Base-by-base conservation (phyloP, 805 yeast species). In the Blastobotrys mokoenaii region DNA sequence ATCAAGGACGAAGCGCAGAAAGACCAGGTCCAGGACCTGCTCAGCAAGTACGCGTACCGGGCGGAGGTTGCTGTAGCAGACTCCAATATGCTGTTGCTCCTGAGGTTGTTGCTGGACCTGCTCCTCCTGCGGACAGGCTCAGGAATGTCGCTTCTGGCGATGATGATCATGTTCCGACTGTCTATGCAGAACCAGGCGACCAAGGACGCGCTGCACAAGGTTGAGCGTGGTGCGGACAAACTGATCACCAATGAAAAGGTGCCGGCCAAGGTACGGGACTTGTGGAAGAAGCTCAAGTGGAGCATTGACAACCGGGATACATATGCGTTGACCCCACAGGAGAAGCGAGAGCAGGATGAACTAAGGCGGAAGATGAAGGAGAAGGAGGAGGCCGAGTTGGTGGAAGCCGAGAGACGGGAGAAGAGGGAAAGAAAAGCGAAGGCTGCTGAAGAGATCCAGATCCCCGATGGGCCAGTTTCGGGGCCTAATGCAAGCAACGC, bases 141-240 rank as follows among this genome's bases (percentile, higher is more conserved):
- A n/a, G 75, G 84, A 70, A 52, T 78, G 35, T 52, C 67, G 7
- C 38, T 69, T 38, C 67, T 79, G 1, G 68, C 82, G 17, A 55
- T 73, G 17, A 59, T 72, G 2, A 46, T 77, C 14, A 86, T 88
- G 67, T 71, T 84, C 63, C 80, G 85, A 63, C 60, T 83, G 46
- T 77, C 94, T 61, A 80, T 72, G 55, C 90, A 84, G 59, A 80
- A 77, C 58, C 77, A 87, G 7, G 71, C 78, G 15, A 79, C 87
- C 41, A 76, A 82, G 64, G 71, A 75, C 47, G 76, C 80, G 18
- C 66, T 85, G 57, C 74, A 79, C 64, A 69, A 73, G 43, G 66
- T 81, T 63, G 88, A 80, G 58, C 76, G 77, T 32, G 63, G 75
- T 46, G 51, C 74, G 31, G 82, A 82, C 56, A 75, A 78, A 11